Base-by-base conservation (phyloP, 306 rosid genomes). In the Cicer cuneatum region DNA sequence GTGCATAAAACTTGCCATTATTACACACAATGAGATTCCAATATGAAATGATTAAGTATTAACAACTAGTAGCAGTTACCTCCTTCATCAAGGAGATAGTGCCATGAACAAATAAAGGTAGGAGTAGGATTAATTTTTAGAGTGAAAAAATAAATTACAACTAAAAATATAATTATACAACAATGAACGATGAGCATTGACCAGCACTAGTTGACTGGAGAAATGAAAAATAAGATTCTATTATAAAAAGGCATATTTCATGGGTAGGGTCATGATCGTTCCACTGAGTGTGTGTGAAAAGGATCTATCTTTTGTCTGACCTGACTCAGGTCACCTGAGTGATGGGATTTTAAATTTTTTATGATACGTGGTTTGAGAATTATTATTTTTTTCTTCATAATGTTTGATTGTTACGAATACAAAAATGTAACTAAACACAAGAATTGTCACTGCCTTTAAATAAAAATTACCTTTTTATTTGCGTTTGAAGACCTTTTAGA, bases 1-100 rank as follows among this genome's bases (percentile, higher is more conserved):
- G 78, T 56, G 74, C 69, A 14, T 7, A 14, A 67, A 74, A 46
- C 69, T 18, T 66, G 10, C 48, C 10, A 8, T 66, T 67, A 8
- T 66, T 56, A 3, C 5, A 9, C 12, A 62, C 29, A 43, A n/a
- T 14, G 12, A 48, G 9, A 66, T 66, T 72, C 42, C 59, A 58
- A 65, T 18, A 21, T 42, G 29, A 49, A 72, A 71, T 58, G 65
- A 35, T 70, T 12, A 60, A 73, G 65, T 21, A 21, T 2, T 21
- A 21, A 21, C 19, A 21, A 21, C 24, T 21, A 21, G 24, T 46
- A 18, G 29, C 15, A 11, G 8, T 39, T 52, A 63, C 66, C 1
- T 16, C 19, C 71, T n/a, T 47, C 62, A 16, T 8, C 81, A 45
- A 33, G 21, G 47, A 57, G 39, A 76, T 68, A 33, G 45, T 64